Evolutionary conservation across 495 filamentous ascomycete species (phyloP), one percentile per base, ranked within the genome.

Genomic region (Trichoderma reesei): DNA sequence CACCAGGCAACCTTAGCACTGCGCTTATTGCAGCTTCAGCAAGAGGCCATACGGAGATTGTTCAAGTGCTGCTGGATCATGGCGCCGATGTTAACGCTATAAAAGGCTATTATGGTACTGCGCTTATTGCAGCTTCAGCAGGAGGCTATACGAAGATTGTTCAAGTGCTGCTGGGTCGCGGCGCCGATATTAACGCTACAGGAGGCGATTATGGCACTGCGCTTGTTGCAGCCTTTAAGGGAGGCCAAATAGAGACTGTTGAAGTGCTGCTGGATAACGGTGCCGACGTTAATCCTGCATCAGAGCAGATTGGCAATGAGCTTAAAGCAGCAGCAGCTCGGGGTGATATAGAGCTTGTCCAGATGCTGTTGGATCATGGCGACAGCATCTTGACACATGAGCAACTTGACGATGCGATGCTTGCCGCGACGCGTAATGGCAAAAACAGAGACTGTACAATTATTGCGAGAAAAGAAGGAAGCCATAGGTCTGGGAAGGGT

Each of bases 201-300:
- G n/a, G 13, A 8, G 1, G 38, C 61, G 26, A 26, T 26, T 26
- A 26, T 26, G 63, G 64, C 18, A 71, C 65, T 36, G 69, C 70
- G 16, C 67, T 78, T 13, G 65, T 71, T 42, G 67, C 65, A 11
- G 74, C 74, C 16, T 67, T 68, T 20, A 0, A 18, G 2, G 13
- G 0, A 11, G 65, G 64, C 4, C 13, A 68, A 34, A 18, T 51
- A 10, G 56, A 67, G 3, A 64, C 68, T 10, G 64, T 73, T 13
- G 7, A 51, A n/a, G 16, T 69, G 8, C 69, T 76, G 31, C 48
- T 76, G 5, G 68, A 68, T 4, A 62, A 65, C 26, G 72, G 68
- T 44, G 73, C 42, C 16, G 42, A 39, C 11, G 38, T 39, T 39
- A 1, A 39, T 39, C 6, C 38, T 7, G 26, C 26, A 26, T 26